phyloP scores from a whole-genome alignment of 805 yeast species.

The Candida endomychidarum region DNA sequence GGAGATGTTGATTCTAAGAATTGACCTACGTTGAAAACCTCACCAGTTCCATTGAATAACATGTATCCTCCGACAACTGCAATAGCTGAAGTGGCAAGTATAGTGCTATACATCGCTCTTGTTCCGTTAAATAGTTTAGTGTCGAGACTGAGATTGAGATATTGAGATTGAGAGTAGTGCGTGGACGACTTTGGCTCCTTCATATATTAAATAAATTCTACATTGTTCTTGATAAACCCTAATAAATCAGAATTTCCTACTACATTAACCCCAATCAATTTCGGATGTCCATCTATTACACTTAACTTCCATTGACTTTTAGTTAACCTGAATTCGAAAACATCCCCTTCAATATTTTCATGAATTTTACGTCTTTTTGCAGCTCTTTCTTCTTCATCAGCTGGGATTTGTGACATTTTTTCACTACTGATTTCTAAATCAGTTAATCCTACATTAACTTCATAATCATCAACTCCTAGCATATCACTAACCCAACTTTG shows the following conservation, averaged over 20 bases:
- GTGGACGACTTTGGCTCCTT: too few species aligned
- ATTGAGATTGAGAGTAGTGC: too few species aligned
- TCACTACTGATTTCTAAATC: constrained; percentile 3
- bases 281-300: constrained; percentile 17
- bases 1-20: constrained; percentile 86
- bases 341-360: constrained; percentile 27
- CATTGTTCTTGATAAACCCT: constrained; percentile 9
- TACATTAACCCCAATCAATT: constrained; percentile 26
- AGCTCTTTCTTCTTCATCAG: background rate
- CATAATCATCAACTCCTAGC: constrained; percentile 14
- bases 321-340: constrained; percentile 43
- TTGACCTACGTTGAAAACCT: constrained; percentile 86
- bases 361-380: constrained; percentile 15
- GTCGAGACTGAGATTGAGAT: constrained; percentile 1
- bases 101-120: constrained; percentile 6
- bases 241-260: constrained; percentile 26
- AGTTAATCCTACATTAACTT: constrained; percentile 6
- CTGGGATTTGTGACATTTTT: background rate
- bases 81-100: constrained; percentile 31
- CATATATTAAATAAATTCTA: constrained; percentile 2
- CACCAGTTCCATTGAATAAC: constrained; percentile 91
- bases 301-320: constrained; percentile 42
- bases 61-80: constrained; percentile 51
- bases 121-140: background rate
- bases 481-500: constrained; percentile 34